Base-by-base conservation (phyloP, 176 grass and related monocot species). In the Pharus latifolius region DNA sequence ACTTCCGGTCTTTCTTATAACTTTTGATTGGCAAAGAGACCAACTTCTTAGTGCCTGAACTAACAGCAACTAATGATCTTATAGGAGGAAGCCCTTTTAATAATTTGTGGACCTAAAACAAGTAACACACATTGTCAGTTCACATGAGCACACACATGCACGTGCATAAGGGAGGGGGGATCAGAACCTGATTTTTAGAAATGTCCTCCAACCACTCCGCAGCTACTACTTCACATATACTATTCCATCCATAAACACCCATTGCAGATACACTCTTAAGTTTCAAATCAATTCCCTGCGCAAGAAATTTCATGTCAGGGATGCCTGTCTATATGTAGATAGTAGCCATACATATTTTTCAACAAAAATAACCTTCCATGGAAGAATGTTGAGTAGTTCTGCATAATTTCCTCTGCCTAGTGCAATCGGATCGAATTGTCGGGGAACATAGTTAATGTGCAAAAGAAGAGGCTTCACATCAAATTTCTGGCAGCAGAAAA, bases 301-400 rank as follows among this genome's bases (percentile, higher is more conserved):
- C 16, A 65, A 76, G 24, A 76, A 64, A 56, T 57, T 32, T 64
- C 23, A 31, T 42, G 40, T 70, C 56, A 80, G 30, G 0, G 24
- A 13, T n/a, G 19, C 9, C 34, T 66, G 42, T 48, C 26, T 4
- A 42, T 56, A 47, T 1, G 14, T 15, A 62, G 34, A 72, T 73
- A 73, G 45, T 75, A 13, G 30, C 3, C 30, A 65, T 17, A 37
- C 23, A 45, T 47, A 12, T 30, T 55, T 20, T 47, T 29, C 41
- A 69, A 20, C 16, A 71, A 55, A 15, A 58, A 8, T 83, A 88
- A 99, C 95, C 95, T 88, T 99, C 95, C 90, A 99, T 16, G 90
- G 84, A 45, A 99, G 81, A 77, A 99, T 91, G 73, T 99, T 99
- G 58, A 99, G 90, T 86, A 99, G 81, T 84, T 99, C 95, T 63